phyloP scores from a whole-genome alignment of 2,329 filamentous ascomycete species.

The Hortaea sp. region DNA sequence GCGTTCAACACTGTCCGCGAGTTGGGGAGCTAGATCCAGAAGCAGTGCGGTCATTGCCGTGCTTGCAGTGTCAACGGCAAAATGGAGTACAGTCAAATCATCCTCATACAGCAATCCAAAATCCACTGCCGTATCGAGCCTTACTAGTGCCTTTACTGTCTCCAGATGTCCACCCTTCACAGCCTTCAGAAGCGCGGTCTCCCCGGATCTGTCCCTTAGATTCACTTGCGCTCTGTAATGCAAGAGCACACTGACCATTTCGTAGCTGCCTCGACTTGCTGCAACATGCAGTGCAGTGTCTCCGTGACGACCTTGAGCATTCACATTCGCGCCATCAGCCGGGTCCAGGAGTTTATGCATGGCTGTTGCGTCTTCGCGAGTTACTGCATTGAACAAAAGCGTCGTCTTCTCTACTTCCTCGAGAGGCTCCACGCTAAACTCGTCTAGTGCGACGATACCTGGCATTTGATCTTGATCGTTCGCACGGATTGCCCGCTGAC shows the following conservation, averaged over 20 bases:
- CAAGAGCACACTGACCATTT: constrained; percentile 11
- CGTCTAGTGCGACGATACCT: constrained; percentile 2
- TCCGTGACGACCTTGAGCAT: constrained; percentile 6
- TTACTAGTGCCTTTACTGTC: constrained; percentile 5
- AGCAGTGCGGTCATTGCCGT: constrained; percentile 9
- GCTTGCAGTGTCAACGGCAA: constrained; percentile 5
- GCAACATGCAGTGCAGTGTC: constrained; percentile 13
- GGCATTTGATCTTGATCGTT: constrained; percentile 10
- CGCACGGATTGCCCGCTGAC: constrained; percentile 9
- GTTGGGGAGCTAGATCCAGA: constrained; percentile 9
- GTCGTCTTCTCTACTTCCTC: constrained; percentile 10
- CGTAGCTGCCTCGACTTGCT: constrained; percentile 6
- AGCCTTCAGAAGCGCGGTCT: constrained; percentile 12
- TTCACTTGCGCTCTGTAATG: constrained; percentile 10
- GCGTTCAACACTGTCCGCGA: constrained; percentile 10
- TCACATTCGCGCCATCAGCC: constrained; percentile 9
- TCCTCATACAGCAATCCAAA: constrained; percentile 9
- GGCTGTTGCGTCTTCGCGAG: constrained; percentile 8
- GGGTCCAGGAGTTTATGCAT: constrained; percentile 12
- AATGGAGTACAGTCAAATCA: constrained; percentile 12
- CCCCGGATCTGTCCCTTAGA: constrained; percentile 7
- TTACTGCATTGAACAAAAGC: constrained; percentile 13
- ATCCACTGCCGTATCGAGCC: constrained; percentile 6
- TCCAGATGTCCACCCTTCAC: constrained; percentile 8
- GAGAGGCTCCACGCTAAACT: constrained; percentile 8